A percentile compares a stretch with the other conserved stretches of the same genome.
phyloP scores from a whole-genome alignment of 306 rosid species.

The Erythrophleum fordii region DNA sequence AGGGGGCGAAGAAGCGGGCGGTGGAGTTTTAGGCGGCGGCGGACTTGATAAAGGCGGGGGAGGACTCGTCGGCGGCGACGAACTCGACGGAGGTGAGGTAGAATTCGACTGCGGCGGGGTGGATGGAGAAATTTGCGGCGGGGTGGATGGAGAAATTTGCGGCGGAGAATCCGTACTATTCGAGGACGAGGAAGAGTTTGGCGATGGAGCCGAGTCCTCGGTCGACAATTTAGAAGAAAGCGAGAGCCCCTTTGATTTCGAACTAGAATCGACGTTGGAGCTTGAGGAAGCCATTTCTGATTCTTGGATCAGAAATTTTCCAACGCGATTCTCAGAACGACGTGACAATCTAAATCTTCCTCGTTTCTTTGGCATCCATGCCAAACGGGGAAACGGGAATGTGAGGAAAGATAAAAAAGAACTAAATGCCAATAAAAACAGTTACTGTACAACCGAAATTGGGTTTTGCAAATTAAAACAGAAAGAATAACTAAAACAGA shows the following conservation, averaged over 20 bases:
- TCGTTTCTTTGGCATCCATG: background rate
- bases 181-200: background rate
- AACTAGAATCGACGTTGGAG: background rate
- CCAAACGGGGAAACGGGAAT: background rate
- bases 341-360: background rate
- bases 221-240: background rate
- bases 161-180: background rate
- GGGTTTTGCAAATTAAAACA: background rate
- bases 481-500: conserved; percentile 29
- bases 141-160: background rate
- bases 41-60: background rate
- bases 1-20: background rate
- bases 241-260: background rate
- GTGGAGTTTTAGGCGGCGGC: background rate
- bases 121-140: background rate
- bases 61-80: background rate
- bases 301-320: conserved; percentile 5
- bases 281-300: conserved; percentile 48
- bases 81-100: conserved; percentile 18
- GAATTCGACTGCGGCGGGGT: conserved; percentile 11
- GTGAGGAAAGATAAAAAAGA: background rate
- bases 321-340: conserved; percentile 37
- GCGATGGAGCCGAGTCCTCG: background rate
- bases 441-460: background rate
- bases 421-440: background rate